Evolutionary conservation across 495 filamentous ascomycete genomes (phyloP), one percentile per base, ranked within the genome.

Genomic region (Neurospora sp.): DNA sequence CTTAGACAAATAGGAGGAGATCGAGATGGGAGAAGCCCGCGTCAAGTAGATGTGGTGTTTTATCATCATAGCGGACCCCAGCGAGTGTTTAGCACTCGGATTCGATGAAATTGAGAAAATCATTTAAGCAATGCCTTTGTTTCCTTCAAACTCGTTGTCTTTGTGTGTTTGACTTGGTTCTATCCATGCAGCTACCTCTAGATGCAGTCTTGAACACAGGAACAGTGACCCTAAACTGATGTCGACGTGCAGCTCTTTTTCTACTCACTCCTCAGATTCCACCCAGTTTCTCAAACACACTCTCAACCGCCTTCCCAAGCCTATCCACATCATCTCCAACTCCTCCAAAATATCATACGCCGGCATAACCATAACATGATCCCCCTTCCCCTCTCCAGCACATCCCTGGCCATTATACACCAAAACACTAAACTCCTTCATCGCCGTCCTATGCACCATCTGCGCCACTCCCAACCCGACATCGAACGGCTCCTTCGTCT

Each of bases 381-480:
- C 93, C 2, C 92, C 93, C 8, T 77, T 80, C 31, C 85, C 79
- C 0, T 89, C 88, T 73, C 92, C 91, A 2, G 85, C 87, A 5
- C 88, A 89, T 4, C 92, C 93, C 35, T 85, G 81, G 16, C 89
- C 87, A 47, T 88, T 87, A 77, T 94, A 95, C 22, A 95, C 74
- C 1, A 87, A 87, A 69, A 96, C 86, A 44, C 84, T 85, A 73
- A 87, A 85, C 0, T 82, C 74, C 4, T 80, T 76, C 68, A 90
- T 75, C 0, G 83, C 88, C 4, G 78, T 81, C 71, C 86, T 83
- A 68, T 90, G 86, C 9, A 93, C 81, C 39, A 78, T 77, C 40
- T 79, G 81, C 1, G 85, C 81, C 22, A 87, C 72, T 39, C 79
- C 74, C 40, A 82, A 22, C 18, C 71, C 75, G 14, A 77, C 74